Percentiles rank a stretch among this genome's conserved stretches.
Evolutionary conservation across 768 basidiomycete species (phyloP).

Genomic region (Krasilnikovozyma curviuscula): DNA sequence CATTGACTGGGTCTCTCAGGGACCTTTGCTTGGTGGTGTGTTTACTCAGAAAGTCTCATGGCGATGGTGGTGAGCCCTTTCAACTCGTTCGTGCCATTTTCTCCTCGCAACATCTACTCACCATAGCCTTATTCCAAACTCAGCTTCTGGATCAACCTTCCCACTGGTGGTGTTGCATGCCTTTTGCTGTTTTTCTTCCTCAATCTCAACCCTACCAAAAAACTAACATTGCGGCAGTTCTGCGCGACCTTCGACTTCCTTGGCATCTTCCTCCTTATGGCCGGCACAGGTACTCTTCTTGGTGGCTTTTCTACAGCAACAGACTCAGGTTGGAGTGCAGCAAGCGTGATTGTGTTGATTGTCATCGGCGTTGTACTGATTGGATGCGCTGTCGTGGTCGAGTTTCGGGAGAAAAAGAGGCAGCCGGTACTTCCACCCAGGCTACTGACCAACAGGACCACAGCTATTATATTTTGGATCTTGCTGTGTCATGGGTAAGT

Average conservation of each 20-base stretch:
- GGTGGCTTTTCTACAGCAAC: conserved; percentile 22
- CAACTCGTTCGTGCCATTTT: no score
- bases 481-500: conserved; percentile 13
- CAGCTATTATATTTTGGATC: conserved; percentile 11
- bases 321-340: conserved; percentile 9
- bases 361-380: conserved; percentile 14
- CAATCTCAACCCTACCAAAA: conserved; percentile 22
- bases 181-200: conserved; percentile 25
- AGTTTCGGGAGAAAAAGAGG: conserved; percentile 22
- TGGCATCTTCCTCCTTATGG: conserved; percentile 26
- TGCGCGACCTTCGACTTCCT: conserved; percentile 27
- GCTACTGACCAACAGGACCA: conserved; percentile 20
- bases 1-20: no score
- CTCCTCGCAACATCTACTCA: no score
- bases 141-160: conserved; percentile 20
- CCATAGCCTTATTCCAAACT: no score
- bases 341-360: conserved; percentile 14
- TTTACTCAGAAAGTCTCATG: no score
- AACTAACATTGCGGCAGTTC: conserved; percentile 17
- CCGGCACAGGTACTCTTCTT: conserved; percentile 23
- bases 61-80: no score
- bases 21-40: no score
- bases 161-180: conserved; percentile 23
- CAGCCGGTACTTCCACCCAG: conserved; percentile 27
- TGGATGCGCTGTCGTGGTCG: conserved; percentile 16